These are phyloP conservation scores for Penicillium freii DNA, from an alignment of 2,329 filamentous ascomycete genomes.

Conservation along the genomic window DNA sequence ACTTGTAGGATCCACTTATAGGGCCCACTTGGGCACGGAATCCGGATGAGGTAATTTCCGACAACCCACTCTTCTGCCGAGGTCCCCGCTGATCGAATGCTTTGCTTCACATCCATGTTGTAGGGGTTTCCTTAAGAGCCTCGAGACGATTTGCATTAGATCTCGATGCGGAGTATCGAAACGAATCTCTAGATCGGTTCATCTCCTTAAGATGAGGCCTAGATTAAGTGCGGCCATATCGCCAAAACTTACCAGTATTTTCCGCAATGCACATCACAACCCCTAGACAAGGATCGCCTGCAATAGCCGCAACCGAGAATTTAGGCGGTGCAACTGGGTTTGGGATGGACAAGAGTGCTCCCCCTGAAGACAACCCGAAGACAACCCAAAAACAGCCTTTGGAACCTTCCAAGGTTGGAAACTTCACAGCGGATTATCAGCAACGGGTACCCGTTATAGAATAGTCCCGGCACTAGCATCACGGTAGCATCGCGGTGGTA, in stretches of 20 bases:
- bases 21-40: not conserved
- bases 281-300: not conserved
- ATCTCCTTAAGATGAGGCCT: not conserved
- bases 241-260: not conserved
- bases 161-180: not conserved
- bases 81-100: not conserved
- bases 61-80: not conserved
- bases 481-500: not conserved
- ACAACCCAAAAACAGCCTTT: too few relatives aligned
- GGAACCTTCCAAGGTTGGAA: not conserved
- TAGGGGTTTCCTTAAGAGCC: not conserved
- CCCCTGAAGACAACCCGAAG: not conserved
- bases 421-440: not conserved
- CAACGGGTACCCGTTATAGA: not conserved
- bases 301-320: not conserved
- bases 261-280: not conserved
- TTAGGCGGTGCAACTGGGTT: not conserved
- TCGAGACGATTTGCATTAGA: not conserved
- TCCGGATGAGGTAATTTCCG: not conserved
- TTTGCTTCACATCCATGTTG: not conserved
- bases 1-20: not conserved
- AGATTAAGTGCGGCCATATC: not conserved
- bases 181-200: not conserved
- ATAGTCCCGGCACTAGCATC: not conserved
- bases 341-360: not conserved